Evolutionary conservation across 371 early-diverging fungal genomes (phyloP).

Genomic region (Circinella minor): DNA sequence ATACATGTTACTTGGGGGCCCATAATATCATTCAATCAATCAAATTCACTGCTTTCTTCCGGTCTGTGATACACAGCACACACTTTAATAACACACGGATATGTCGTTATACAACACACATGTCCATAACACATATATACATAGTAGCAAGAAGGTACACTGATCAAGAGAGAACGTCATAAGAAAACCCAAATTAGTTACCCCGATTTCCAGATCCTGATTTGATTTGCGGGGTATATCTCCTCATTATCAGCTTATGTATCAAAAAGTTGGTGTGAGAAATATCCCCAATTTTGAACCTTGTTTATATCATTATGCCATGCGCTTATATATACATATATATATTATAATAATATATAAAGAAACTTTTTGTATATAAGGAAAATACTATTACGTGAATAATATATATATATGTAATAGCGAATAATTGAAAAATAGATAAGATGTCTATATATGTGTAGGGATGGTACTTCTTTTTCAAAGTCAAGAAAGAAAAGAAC

Average conservation of each 20-base stretch:
- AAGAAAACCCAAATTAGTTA: neutral
- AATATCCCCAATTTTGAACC: neutral
- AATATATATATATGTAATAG: too few species aligned
- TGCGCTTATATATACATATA: neutral
- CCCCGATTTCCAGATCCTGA: slow-evolving; percentile 1
- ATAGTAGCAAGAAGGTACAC: neutral
- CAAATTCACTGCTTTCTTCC: too few species aligned
- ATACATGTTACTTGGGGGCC: too few species aligned
- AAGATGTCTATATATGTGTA: slow-evolving; percentile 2
- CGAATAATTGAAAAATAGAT: neutral
- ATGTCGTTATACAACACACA: neutral
- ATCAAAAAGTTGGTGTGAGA: slow-evolving; percentile 2
- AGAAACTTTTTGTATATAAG: neutral
- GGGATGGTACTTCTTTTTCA: neutral
- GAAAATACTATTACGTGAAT: neutral
- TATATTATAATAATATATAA: neutral
- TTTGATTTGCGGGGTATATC: slow-evolving; percentile 7
- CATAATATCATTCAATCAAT: too few species aligned
- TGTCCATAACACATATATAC: neutral
- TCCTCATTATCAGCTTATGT: too few species aligned
- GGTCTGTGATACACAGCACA: too few species aligned
- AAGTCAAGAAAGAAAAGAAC: neutral
- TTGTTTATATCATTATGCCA: neutral
- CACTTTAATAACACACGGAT: too few species aligned
- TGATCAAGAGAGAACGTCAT: slow-evolving; percentile 6